Base-by-base conservation (phyloP, 1,139 yeast genomes). In the Yamadazyma dendronema region DNA sequence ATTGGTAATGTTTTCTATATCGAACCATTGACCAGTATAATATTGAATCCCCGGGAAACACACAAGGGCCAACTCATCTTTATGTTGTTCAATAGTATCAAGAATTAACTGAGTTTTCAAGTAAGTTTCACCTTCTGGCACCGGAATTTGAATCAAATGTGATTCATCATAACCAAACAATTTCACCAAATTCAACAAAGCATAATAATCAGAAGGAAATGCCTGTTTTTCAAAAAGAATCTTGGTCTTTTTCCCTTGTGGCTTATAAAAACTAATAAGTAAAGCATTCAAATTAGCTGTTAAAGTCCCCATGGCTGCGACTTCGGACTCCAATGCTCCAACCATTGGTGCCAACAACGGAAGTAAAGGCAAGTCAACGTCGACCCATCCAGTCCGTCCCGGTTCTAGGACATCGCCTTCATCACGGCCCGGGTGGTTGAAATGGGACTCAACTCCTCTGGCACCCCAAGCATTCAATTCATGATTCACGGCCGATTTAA, bases 121-220 rank as follows among this genome's bases (percentile, higher is more conserved):
- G 36, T 69, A 65, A 31, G 77, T 74, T 41, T 79, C 79, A 13
- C 81, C 82, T 1, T 56, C 54, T 13, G 78, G 65, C 4, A 90
- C 86, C 19, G 62, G 65, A 31, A 87, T 40, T 49, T 84, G 87
- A 31, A 90, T 62, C 49, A 90, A 67, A 35, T 80, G 83, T 3
- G 74, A 72, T 36, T 76, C 79, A 43, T 72, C 72, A 42, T 58
- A 67, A 2, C 87, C 88, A 49, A 77, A 79, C 31, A 88, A 59
- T 53, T 72, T 69, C 16, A 78, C 89, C 54, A 86, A 79, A 53
- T 88, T 86, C 46, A 77, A 71, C 45, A 90, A 79, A 2, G 96
- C 95, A 62, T 89, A 90, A 60, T 77, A 85, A 56, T 90, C 97
- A 0, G 95, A 84, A 1, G 97, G 97, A 54, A 90, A 90, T 0